A percentile compares a stretch with the other conserved stretches of the same genome.
These are phyloP conservation scores for Monosporozyma unispora DNA, from an alignment of 805 yeast species.

Conservation along the genomic window DNA sequence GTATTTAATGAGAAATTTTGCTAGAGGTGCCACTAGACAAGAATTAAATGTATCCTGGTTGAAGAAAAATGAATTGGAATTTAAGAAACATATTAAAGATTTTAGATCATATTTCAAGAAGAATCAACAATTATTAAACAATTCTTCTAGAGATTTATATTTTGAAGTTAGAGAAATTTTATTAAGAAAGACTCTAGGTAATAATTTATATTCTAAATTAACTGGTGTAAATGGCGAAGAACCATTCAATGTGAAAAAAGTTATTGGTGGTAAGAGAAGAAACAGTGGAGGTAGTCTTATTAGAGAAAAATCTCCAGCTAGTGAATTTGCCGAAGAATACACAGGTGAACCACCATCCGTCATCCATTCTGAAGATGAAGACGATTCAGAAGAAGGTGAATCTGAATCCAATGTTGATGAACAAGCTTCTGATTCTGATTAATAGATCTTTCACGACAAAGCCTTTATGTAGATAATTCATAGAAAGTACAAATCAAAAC, in stretches of 20 bases:
- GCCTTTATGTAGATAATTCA: neutral
- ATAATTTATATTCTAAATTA: conserved; percentile 25
- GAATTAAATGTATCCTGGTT: conserved; percentile 96
- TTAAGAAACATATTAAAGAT: conserved; percentile 81
- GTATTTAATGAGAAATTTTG: conserved; percentile 92
- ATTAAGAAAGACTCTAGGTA: conserved; percentile 28
- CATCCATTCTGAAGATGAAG: conserved; percentile 14
- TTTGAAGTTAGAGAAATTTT: conserved; percentile 74
- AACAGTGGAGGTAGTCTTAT: conserved; percentile 7
- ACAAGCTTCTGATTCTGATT: conserved; percentile 1
- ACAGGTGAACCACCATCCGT: conserved; percentile 18
- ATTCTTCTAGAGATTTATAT: conserved; percentile 72
- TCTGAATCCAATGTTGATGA: conserved; percentile 31
- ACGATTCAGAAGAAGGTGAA: conserved; percentile 1
- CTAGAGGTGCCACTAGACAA: conserved; percentile 93
- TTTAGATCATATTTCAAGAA: conserved; percentile 80
- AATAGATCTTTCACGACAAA: neutral
- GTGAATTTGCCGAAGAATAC: conserved; percentile 26
- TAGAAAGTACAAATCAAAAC: neutral
- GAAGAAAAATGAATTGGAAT: conserved; percentile 90
- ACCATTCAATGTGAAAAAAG: neutral
- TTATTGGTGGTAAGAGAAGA: conserved; percentile 2
- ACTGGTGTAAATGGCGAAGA: conserved; percentile 9
- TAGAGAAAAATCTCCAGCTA: conserved; percentile 26
- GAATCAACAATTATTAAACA: conserved; percentile 57